Evolutionary conservation across 1,284 basidiomycete genomes (phyloP), one percentile per base, ranked within the genome.

Genomic region (Leccinum fallax): DNA sequence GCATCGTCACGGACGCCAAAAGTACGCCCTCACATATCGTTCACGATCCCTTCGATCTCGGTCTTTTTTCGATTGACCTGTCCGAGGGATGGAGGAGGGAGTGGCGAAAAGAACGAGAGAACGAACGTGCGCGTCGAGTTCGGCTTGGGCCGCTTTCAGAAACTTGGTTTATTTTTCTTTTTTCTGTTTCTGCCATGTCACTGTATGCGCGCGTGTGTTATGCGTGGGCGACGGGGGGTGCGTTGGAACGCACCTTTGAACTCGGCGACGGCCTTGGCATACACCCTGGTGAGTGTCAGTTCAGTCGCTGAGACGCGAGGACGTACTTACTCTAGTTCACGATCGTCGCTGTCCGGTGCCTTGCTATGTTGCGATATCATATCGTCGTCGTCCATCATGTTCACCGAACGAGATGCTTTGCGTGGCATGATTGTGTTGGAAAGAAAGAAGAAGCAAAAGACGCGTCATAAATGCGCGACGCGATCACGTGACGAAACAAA

Each of bases 101-200:
- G 52, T 56, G 34, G 58, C 16, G n/a, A 24, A 9, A 15, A 15
- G 15, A 34, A 32, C 30, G 30, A 32, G 8, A 19, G 5, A 59
- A 60, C 71, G 53, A 19, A 74, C 72, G 51, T 74, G 76, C 66
- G 69, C 60, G 38, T 76, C 65, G 16, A 80, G 66, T 32, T 77
- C 72, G 13, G 66, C 60, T 58, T 71, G 72, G 0, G 73, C 67
- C 2, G 58, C 51, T 24, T 69, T 71, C 16, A 79, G 24, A 57
- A 74, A 74, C 62, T 61, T 75, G 30, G 57, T 59, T 59, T 80
- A 74, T 46, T 73, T 77, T 54, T 77, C 77, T 58, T 62, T 71
- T 40, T 70, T 70, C 40, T 78, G 77, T 68, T 77, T 80, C 61
- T 79, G 75, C 77, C 77, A 78, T 4, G 78, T 73, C 34, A 73